Evolutionary conservation across 345 rosid genomes (phyloP).

Genomic region (Heritiera littoralis): DNA sequence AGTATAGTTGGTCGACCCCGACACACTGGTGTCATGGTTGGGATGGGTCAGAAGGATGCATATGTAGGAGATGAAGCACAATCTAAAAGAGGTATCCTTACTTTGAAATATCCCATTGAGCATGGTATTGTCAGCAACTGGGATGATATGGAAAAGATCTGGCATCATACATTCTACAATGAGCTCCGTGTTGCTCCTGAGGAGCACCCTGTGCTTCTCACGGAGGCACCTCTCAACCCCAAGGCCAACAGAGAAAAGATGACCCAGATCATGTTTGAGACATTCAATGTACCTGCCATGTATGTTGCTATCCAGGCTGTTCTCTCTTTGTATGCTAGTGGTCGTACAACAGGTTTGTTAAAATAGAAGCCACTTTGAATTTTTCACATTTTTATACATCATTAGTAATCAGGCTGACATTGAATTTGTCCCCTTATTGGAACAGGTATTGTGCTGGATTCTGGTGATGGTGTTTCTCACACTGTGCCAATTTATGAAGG

Average conservation of each 20-base stretch:
- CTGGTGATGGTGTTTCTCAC: conserved; percentile 32
- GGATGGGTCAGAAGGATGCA: conserved; percentile 67
- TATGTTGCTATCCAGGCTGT: conserved; percentile 95
- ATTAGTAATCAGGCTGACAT: background rate
- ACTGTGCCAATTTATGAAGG: conserved; percentile 32
- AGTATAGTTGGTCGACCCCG: conserved; percentile 44
- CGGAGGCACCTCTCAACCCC: conserved; percentile 45
- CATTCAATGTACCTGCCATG: conserved; percentile 92
- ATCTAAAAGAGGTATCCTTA: conserved; percentile 51
- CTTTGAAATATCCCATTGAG: conserved; percentile 51
- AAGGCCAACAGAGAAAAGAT: conserved; percentile 39
- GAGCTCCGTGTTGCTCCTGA: conserved; percentile 53
- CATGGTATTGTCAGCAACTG: conserved; percentile 54
- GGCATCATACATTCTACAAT: conserved; percentile 95
- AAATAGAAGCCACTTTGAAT: background rate
- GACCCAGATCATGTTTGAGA: conserved; percentile 97
- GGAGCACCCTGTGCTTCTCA: conserved; percentile 51
- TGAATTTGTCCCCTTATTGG: background rate
- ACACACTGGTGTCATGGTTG: conserved; percentile 44
- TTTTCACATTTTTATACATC: background rate
- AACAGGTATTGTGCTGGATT: conserved; percentile 26
- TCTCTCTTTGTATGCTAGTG: conserved; percentile 32
- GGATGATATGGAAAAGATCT: conserved; percentile 87
- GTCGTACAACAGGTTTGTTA: conserved; percentile 28
- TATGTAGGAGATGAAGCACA: conserved; percentile 66